Base-by-base conservation (phyloP, 306 rosid genomes). In the Rubus parviflorus region DNA sequence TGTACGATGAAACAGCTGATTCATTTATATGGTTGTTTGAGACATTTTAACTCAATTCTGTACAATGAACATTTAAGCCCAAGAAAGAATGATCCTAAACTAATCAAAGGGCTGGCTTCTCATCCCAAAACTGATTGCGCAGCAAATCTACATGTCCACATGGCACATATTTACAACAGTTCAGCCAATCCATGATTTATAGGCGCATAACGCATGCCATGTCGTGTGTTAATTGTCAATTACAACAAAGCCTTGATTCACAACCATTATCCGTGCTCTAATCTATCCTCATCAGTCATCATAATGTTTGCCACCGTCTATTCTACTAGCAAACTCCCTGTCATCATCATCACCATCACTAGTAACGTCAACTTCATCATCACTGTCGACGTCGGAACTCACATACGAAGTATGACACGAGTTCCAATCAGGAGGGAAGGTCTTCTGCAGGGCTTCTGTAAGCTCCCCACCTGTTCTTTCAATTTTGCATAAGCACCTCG, bases 401-500 rank as follows among this genome's bases (percentile, higher is more conserved):
- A 7, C 77, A 71, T 81, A 84, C 72, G 72, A 70, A 70, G 77
- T 77, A 79, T 83, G 72, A 81, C 77, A 86, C 0, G 90, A 83
- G 79, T 81, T 92, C 97, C 99, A 95, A 82, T 92, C 95, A 22
- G 99, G 97, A 15, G 99, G 97, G 79, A 95, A 95, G 77, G 97
- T 95, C 83, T 86, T 95, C 76, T 95, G 97, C 80, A 95, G 79
- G 77, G 91, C 88, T 85, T 90, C 92, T 19, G 97, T 95, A 13
- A 92, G 92, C 82, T 95, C 91, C 47, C 98, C 97, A 7, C 98
- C 98, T 0, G 88, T 79, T 76, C 94, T 85, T 83, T 95, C 99
- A 52, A 95, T 95, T 85, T 86, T 90, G 74, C 89, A 79, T 45
- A 95, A 82, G 81, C 92, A 88, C 86, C 81, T 92, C 1, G 97